Evolutionary conservation across 495 filamentous ascomycete genomes (phyloP), one percentile per base, ranked within the genome.

Genomic region (Delitschia confertaspora): DNA sequence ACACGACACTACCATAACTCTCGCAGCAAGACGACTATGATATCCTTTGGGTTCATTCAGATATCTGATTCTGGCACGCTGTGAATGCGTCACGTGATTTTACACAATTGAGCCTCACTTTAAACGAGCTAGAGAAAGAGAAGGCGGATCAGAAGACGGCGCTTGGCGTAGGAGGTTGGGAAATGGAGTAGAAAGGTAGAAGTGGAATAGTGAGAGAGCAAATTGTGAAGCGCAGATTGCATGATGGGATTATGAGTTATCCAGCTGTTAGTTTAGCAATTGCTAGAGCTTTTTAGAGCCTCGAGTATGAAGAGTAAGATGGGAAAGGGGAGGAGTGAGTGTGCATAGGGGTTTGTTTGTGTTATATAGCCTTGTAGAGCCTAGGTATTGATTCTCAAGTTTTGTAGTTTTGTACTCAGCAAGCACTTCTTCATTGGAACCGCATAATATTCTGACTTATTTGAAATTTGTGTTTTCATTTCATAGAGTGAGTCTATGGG

Each of bases 231-330:
- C 63, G 60, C 13, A 70, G 70, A 4, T 47, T 74, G 24, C 71
- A 75, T 42, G 71, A 72, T 61, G 62, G 67, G 9, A 55, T 73
- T 23, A 72, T 74, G 69, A 65, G 67, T 4, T 65, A 73, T 48
- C 66, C 71, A 2, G 53, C 72, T 6, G 51, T 72, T 14, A 66
- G 63, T 13, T 56, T 72, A 58, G 70, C 69, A 2, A 39, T 52
- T 32, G 49, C 49, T 5, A 40, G 27, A 20, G 42, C 36, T 11
- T 47, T 46, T 37, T 25, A 8, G 4, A 38, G 18, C 7, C 23
- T 33, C 42, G n/a, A n/a, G n/a, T n/a, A n/a, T n/a, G n/a, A n/a
- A n/a, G n/a, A n/a, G n/a, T n/a, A n/a, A n/a, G n/a, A n/a, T n/a
- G n/a, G n/a, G n/a, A n/a, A n/a, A n/a, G n/a, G n/a, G n/a, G n/a